Conservation (phyloP, 768 basidiomycete genomes). For the Roridomyces roridus region DNA sequence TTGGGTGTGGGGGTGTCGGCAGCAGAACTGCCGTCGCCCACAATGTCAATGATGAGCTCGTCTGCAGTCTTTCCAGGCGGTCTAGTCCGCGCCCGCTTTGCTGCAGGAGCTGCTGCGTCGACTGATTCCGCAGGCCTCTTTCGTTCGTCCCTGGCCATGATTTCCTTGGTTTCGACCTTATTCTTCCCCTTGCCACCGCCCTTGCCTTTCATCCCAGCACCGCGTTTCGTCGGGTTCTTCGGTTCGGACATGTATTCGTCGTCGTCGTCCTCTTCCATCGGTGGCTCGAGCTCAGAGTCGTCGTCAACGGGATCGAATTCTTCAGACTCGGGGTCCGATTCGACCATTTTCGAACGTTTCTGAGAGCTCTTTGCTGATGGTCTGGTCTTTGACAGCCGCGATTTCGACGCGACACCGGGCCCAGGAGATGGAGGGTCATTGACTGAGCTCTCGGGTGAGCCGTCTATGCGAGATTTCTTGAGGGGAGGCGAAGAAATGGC, state of each 20-base stretch:
- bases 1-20: slow-evolving; percentile 33
- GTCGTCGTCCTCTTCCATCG: slow-evolving; percentile 25
- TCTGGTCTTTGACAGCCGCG: slow-evolving; percentile 5
- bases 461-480: slow-evolving; percentile 12
- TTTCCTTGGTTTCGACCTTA: slow-evolving; percentile 42
- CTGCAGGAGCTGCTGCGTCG: slow-evolving; percentile 31
- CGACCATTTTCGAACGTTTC: slow-evolving; percentile 20
- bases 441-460: slow-evolving; percentile 12
- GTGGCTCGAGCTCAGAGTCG: slow-evolving; percentile 24
- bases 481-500: slow-evolving; percentile 19
- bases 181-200: slow-evolving; percentile 36
- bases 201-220: slow-evolving; percentile 31
- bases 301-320: slow-evolving; percentile 24
- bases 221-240: slow-evolving; percentile 26
- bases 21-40: slow-evolving; percentile 34
- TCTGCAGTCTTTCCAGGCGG: slow-evolving; percentile 35
- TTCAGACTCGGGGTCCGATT: slow-evolving; percentile 31
- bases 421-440: background rate
- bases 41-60: slow-evolving; percentile 39
- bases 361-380: background rate
- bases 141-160: slow-evolving; percentile 50
- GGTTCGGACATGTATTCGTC: slow-evolving; percentile 29
- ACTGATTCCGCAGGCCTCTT: slow-evolving; percentile 27
- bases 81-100: slow-evolving; percentile 40
- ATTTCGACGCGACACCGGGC: background rate